Evolutionary conservation across 345 rosid genomes (phyloP).

Genomic region (Acer negundo): DNA sequence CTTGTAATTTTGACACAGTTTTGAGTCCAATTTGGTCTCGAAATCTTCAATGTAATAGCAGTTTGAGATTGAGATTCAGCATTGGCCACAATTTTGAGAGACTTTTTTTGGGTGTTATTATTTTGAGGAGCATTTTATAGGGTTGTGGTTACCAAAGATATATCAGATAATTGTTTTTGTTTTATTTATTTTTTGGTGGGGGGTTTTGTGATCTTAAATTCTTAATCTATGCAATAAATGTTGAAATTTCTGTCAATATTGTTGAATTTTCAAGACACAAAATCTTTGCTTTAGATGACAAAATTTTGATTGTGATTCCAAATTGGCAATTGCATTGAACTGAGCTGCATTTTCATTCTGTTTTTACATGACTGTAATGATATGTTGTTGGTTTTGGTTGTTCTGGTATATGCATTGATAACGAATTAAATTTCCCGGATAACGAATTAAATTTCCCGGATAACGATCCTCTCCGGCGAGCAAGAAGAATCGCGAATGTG

Average conservation of each 20-base stretch:
- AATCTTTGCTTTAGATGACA: too few species aligned
- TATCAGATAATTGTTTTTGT: not conserved
- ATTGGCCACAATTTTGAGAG: constrained; percentile 8
- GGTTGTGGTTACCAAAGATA: too few species aligned
- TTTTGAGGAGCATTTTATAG: not conserved
- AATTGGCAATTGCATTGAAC: not conserved
- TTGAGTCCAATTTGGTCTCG: constrained; percentile 42
- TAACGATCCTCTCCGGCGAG: too few species aligned
- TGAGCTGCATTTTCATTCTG: not conserved
- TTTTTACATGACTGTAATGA: too few species aligned
- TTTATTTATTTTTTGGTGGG: too few species aligned
- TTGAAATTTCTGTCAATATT: not conserved
- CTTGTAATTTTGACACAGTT: constrained; percentile 39
- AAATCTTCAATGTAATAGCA: constrained; percentile 27
- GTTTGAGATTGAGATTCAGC: constrained; percentile 10
- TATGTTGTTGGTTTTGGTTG: too few species aligned
- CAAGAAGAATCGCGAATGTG: too few species aligned
- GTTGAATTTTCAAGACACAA: not conserved
- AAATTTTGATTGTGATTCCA: too few species aligned
- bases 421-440: not conserved
- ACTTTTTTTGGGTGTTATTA: not conserved
- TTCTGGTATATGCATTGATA: not conserved
- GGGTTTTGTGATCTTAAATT: too few species aligned
- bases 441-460: too few species aligned
- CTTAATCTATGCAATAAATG: not conserved